phyloP scores from a whole-genome alignment of 257 asterid species.

The Solanum verrucosum region DNA sequence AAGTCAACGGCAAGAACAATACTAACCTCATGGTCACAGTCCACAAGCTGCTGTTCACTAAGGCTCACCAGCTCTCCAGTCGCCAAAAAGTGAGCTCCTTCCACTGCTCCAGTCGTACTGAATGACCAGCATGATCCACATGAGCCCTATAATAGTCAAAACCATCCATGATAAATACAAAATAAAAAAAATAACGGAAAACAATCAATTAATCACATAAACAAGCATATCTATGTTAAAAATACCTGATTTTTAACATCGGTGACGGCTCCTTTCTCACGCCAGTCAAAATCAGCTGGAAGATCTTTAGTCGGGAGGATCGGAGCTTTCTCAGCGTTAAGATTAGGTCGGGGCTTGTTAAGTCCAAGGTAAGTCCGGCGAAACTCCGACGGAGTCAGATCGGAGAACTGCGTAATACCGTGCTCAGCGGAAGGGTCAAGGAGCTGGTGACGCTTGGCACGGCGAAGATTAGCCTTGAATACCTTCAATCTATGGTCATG shows the following conservation, averaged over 20 bases:
- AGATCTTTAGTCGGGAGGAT: slow-evolving; percentile 58
- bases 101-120: slow-evolving; percentile 78
- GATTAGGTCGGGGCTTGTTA: slow-evolving; percentile 25
- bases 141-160: slow-evolving; percentile 47
- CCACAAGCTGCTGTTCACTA: slow-evolving; percentile 98
- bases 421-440: slow-evolving; percentile 76
- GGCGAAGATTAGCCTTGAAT: slow-evolving; percentile 71
- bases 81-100: slow-evolving; percentile 75
- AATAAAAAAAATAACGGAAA: not conserved
- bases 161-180: not conserved
- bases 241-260: slow-evolving; percentile 78
- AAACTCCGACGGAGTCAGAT: slow-evolving; percentile 71
- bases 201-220: not conserved
- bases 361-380: slow-evolving; percentile 51
- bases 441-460: slow-evolving; percentile 67
- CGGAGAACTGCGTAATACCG: slow-evolving; percentile 82
- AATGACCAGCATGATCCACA: slow-evolving; percentile 99
- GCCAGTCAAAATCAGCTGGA: slow-evolving; percentile 75
- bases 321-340: slow-evolving; percentile 61
- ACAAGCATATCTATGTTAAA: not conserved
- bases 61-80: slow-evolving; percentile 84
- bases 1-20: not conserved
- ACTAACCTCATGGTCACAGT: slow-evolving; percentile 90
- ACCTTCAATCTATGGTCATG: slow-evolving; percentile 67
- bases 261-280: slow-evolving; percentile 84